Evolutionary conservation across 208 protist species (phyloP).

Genomic region (Trypanosoma platydactyli): DNA sequence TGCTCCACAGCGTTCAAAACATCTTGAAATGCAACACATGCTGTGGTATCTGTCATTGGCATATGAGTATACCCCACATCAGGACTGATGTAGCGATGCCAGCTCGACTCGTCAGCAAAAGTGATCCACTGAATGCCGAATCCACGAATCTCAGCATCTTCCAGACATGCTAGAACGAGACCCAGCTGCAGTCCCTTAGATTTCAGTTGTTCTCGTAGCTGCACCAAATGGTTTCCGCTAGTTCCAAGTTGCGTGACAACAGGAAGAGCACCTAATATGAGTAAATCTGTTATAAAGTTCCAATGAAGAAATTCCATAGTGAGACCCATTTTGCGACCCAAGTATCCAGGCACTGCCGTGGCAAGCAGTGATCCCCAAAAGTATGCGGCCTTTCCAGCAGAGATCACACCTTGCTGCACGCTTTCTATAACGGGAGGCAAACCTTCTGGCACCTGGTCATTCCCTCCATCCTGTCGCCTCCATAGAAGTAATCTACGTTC

Average conservation of each 20-base stretch:
- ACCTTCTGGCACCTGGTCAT: not conserved
- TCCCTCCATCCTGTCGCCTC: slow-evolving; percentile 2
- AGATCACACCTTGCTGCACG: slow-evolving; percentile 15
- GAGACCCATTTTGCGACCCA: slow-evolving; percentile 70
- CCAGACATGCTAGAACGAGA: slow-evolving; percentile 77
- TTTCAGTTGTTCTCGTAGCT: slow-evolving; percentile 61
- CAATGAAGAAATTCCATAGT: slow-evolving; percentile 79
- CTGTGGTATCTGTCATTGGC: slow-evolving; percentile 73
- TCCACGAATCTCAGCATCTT: slow-evolving; percentile 75
- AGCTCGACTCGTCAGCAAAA: slow-evolving; percentile 78
- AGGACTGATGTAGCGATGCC: slow-evolving; percentile 45
- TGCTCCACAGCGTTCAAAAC: slow-evolving; percentile 54
- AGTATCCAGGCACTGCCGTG: slow-evolving; percentile 78
- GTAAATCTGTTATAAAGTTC: slow-evolving; percentile 74
- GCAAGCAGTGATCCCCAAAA: slow-evolving; percentile 83
- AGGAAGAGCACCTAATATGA: slow-evolving; percentile 85
- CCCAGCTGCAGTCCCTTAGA: slow-evolving; percentile 52
- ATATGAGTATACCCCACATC: slow-evolving; percentile 59
- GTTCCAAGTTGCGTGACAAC: slow-evolving; percentile 79
- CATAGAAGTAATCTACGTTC: slow-evolving; percentile 33
- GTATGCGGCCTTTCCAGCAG: slow-evolving; percentile 63
- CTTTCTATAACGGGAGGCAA: slow-evolving; percentile 3
- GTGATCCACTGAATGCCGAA: slow-evolving; percentile 74
- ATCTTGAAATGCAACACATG: slow-evolving; percentile 43
- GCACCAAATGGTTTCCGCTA: slow-evolving; percentile 73